Evolutionary conservation across 2,329 filamentous ascomycete genomes (phyloP), one percentile per base, ranked within the genome.

Genomic region (Knoxdaviesia proteae): DNA sequence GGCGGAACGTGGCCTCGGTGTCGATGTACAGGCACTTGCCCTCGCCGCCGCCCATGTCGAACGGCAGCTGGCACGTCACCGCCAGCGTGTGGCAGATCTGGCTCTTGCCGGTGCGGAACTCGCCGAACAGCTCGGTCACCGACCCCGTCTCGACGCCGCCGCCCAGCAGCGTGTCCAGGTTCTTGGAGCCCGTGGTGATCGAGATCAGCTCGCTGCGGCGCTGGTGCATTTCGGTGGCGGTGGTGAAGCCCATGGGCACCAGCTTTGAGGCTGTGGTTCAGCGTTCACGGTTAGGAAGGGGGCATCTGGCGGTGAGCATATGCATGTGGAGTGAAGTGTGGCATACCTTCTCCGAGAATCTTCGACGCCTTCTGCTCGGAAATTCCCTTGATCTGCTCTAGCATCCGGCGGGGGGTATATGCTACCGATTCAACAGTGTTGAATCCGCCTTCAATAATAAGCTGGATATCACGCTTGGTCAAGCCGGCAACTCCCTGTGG

Each of bases 21-120:
- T 98, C 90, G 50, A 98, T 98, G 55, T 98, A 98, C 41, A 98
- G 69, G 54, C 92, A 98, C 58, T 98, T 98, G 39, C 90, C 90
- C 61, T 98, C 90, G 32, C 92, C 90, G 44, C 90, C 90, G 42
- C 90, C 92, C 88, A 96, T 96, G 56, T 98, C 90, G 56, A 98
- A 96, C 1, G 90, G 90, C 38, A 98, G 61, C 59, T 98, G 90
- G 56, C 92, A 98, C 39, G 90, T 98, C 32, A 98, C 90, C 0
- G 92, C 90, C n/a, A 98, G 69, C 0, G 90, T 98, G 58, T 98
- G 92, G 53, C 90, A 98, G 45, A 98, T 88, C 60, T 98, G 90
- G 65, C 86, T 94, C 64, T 98, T 98, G 59, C 90, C 92, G 0
- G 90, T 98, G 52, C 90, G 74, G 56, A 98, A 98, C 59, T 98